Conservation (phyloP, 129 eudicot genomes). For the Pseudognaphalium luteoalbum region DNA sequence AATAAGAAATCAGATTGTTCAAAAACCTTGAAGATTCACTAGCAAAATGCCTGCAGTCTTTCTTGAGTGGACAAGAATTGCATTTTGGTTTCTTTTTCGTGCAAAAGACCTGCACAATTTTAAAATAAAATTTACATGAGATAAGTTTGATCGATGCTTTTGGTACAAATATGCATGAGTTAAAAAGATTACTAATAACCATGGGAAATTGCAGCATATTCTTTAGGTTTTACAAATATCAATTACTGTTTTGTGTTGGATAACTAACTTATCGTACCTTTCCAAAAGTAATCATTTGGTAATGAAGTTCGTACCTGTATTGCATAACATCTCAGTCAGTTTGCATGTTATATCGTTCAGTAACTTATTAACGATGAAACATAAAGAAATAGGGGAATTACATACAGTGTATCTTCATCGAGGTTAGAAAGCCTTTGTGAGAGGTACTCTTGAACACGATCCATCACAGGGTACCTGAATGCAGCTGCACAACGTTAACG, state of each 20-base stretch:
- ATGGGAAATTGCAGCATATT: no score
- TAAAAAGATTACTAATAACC: background rate
- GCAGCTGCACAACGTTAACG: background rate
- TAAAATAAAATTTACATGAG: background rate
- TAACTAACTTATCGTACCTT: slow-evolving; percentile 24
- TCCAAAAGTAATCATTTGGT: slow-evolving; percentile 40
- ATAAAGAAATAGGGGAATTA: slow-evolving; percentile 5
- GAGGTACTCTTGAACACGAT: slow-evolving; percentile 35
- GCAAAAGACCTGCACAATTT: slow-evolving; percentile 34
- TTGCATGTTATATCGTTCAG: background rate
- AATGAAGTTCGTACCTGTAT: slow-evolving; percentile 37
- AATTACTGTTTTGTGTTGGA: no score
- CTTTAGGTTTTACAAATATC: background rate
- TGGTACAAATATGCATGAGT: background rate
- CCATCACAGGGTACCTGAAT: slow-evolving; percentile 30
- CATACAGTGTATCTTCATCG: slow-evolving; percentile 35
- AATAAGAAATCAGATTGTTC: background rate
- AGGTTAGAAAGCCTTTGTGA: slow-evolving; percentile 30
- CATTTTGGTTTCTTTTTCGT: slow-evolving; percentile 38
- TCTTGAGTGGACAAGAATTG: slow-evolving; percentile 33
- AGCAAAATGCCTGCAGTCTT: slow-evolving; percentile 32
- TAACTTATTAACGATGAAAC: background rate
- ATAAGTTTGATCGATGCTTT: no score
- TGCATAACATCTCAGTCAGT: slow-evolving; percentile 7
- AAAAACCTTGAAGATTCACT: slow-evolving; percentile 27